These are phyloP conservation scores for Acorus gramineus DNA, from an alignment of 106 monocot species.

Conservation along the genomic window DNA sequence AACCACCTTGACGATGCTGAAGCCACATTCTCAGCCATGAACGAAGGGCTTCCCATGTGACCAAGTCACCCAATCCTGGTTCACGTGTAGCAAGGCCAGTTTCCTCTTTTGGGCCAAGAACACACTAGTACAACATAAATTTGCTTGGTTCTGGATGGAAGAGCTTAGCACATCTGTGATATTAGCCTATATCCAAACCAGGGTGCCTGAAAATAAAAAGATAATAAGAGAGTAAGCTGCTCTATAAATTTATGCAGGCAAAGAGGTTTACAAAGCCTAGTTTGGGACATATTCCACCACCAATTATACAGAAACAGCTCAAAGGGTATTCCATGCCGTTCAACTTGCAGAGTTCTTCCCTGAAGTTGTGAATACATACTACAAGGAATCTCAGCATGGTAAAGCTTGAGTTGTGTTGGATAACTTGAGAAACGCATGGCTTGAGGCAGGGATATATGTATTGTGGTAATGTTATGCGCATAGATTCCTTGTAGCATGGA, in stretches of 20 bases:
- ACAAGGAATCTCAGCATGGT: constrained; percentile 28
- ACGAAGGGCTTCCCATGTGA: constrained; percentile 52
- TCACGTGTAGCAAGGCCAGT: constrained; percentile 80
- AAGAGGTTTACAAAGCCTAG: constrained; percentile 86
- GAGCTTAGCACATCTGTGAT: constrained; percentile 79
- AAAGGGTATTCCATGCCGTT: constrained; percentile 66
- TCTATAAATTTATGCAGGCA: constrained; percentile 43
- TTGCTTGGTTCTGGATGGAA: constrained; percentile 53
- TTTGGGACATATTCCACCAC: constrained; percentile 55
- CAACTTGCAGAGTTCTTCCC: constrained; percentile 80
- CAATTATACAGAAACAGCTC: constrained; percentile 59
- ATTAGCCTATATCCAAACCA: constrained; percentile 75
- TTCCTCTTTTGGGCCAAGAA: constrained; percentile 46
- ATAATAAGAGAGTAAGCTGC: constrained; percentile 56
- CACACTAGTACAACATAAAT: constrained; percentile 55
- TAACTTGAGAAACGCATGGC: constrained; percentile 61
- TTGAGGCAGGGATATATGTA: constrained; percentile 59
- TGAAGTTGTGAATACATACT: constrained; percentile 81
- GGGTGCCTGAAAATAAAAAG: constrained; percentile 49
- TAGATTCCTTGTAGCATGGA: no score
- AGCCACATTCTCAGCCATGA: constrained; percentile 50
- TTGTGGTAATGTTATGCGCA: constrained; percentile 50
- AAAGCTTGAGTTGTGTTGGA: constrained; percentile 46
- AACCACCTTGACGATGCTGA: constrained; percentile 51
- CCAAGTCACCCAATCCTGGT: constrained; percentile 66